These are phyloP conservation scores for Physocladia obscura DNA, from an alignment of 192 early-diverging fungal species.

Conservation along the genomic window DNA sequence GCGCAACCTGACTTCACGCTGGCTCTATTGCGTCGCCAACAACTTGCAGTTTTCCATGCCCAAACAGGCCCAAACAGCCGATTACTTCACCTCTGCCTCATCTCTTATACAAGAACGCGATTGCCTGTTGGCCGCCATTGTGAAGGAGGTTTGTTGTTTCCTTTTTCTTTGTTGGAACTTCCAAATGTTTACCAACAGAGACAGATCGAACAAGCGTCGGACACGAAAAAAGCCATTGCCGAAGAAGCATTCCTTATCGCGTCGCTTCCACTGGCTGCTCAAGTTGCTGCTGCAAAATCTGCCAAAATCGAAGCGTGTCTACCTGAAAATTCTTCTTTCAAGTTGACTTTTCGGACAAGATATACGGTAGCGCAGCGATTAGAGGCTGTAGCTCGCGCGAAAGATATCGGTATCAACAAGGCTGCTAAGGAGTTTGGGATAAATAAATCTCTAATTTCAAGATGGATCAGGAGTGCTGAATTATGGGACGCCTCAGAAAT, in stretches of 20 bases:
- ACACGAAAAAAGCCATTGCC: neutral
- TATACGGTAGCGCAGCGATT: neutral
- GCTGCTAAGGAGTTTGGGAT: neutral
- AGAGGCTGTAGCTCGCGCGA: neutral
- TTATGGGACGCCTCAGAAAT: too few species aligned
- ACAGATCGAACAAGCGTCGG: neutral
- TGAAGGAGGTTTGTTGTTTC: neutral
- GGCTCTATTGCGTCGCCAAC: neutral
- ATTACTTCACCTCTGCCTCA: neutral
- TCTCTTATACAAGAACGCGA: neutral
- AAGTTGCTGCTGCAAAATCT: neutral
- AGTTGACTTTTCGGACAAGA: neutral
- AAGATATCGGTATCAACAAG: neutral
- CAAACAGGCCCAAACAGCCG: neutral
- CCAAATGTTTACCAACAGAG: too few species aligned
- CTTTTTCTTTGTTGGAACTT: neutral
- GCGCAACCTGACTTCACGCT: neutral
- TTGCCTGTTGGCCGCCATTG: neutral
- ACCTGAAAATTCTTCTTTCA: too few species aligned
- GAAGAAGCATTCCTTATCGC: neutral
- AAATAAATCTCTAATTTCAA: neutral
- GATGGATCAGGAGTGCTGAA: neutral
- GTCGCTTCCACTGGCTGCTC: neutral
- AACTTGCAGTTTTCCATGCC: neutral
- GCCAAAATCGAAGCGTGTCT: neutral